Conservation (phyloP, 169 alveolate genomes). For the Eimeria sp. region DNA sequence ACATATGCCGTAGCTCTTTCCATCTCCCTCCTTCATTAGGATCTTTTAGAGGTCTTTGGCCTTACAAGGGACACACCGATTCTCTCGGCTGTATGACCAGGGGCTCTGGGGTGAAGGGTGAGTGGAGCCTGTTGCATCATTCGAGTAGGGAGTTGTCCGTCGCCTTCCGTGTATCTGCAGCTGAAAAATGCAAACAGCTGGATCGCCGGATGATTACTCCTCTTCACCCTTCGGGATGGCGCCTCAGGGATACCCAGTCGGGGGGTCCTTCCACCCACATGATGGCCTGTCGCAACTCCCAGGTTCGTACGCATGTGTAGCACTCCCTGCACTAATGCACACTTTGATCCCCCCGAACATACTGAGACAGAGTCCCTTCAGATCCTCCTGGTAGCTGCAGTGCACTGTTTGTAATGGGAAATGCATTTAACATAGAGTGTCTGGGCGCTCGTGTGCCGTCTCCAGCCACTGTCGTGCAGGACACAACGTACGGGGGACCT, state of each 20-base stretch:
- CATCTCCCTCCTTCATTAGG: not conserved
- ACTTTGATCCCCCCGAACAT: not conserved
- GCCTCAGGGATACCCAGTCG: slow-evolving; percentile 16
- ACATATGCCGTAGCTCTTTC: not conserved
- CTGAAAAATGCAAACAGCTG: slow-evolving; percentile 36
- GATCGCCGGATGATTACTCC: not conserved
- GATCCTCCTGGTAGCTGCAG: not conserved
- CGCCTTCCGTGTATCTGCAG: not conserved
- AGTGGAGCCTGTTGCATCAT: not conserved
- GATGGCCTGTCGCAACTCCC: slow-evolving; percentile 10
- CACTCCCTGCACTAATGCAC: not conserved
- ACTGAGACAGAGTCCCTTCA: not conserved
- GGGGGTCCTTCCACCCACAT: not conserved
- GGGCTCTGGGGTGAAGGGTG: not conserved
- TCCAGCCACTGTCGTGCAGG: slow-evolving; percentile 6
- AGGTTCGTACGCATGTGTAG: slow-evolving; percentile 3
- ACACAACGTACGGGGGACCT: not conserved
- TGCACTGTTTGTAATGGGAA: not conserved
- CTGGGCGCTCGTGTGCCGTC: not conserved
- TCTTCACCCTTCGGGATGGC: slow-evolving; percentile 9
- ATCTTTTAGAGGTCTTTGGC: not conserved
- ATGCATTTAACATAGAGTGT: not conserved
- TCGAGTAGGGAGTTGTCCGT: not conserved
- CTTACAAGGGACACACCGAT: not conserved
- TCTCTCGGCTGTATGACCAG: not conserved